phyloP scores from a whole-genome alignment of 495 filamentous ascomycete genomes.

The Penicillium ucsense region DNA sequence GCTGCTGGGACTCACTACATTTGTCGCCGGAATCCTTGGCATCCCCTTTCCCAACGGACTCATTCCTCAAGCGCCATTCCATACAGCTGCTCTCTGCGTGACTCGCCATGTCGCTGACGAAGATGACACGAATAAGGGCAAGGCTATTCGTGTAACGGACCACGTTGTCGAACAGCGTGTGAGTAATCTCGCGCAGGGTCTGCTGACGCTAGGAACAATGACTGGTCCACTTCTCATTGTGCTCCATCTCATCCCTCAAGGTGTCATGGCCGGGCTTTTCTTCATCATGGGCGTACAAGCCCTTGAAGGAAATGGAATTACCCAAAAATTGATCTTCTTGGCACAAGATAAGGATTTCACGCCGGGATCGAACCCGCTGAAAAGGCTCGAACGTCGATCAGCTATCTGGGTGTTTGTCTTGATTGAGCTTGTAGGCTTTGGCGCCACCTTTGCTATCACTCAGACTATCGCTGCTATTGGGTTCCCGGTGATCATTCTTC shows the following conservation, averaged over 20 bases:
- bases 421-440: conserved; percentile 73
- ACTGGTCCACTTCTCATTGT: conserved; percentile 73
- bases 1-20: conserved; percentile 81
- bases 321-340: conserved; percentile 69
- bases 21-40: conserved; percentile 72
- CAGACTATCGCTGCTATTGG: conserved; percentile 93
- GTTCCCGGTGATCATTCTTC: conserved; percentile 79
- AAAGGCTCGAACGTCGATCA: conserved; percentile 43
- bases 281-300: conserved; percentile 89
- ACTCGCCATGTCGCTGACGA: conserved; percentile 51
- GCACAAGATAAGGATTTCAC: conserved; percentile 57
- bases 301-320: conserved; percentile 75
- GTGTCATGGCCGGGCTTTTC: conserved; percentile 82
- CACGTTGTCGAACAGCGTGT: conserved; percentile 87
- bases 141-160: conserved; percentile 49
- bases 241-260: conserved; percentile 77
- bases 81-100: conserved; percentile 76
- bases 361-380: conserved; percentile 55
- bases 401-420: conserved; percentile 70
- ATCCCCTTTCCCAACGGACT: conserved; percentile 90
- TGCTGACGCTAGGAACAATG: conserved; percentile 82
- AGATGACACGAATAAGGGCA: conserved; percentile 50
- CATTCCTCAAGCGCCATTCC: conserved; percentile 88
- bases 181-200: conserved; percentile 75
- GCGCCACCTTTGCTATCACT: conserved; percentile 84